Conservation (phyloP, 192 early-diverging fungal species). For the Dimargaris cristalligena region DNA sequence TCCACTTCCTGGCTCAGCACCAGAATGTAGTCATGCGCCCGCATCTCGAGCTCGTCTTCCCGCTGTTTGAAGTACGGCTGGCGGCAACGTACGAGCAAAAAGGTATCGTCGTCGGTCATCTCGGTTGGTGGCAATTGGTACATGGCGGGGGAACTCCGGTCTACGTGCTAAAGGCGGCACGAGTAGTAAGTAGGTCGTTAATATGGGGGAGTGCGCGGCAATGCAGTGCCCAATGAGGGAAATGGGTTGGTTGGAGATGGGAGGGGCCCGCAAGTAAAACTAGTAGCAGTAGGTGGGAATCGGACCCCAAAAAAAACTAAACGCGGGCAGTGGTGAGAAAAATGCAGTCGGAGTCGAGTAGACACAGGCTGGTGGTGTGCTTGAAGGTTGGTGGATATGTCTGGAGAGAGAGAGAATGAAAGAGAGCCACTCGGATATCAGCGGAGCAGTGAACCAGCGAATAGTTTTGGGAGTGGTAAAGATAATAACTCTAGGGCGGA, state of each 20-base stretch:
- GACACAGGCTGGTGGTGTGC: too few relatives aligned
- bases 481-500: too few relatives aligned
- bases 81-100: background rate
- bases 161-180: background rate
- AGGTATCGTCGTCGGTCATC: background rate
- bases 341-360: too few relatives aligned
- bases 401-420: too few relatives aligned
- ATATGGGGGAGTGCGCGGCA: background rate
- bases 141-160: background rate
- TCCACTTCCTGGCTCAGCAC: conserved; percentile 5
- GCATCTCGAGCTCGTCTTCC: background rate
- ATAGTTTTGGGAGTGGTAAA: too few relatives aligned
- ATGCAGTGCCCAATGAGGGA: background rate
- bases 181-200: background rate
- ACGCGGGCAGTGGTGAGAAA: too few relatives aligned
- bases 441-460: too few relatives aligned
- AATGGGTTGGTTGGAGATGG: background rate
- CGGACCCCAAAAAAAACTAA: too few relatives aligned
- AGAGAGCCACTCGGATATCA: too few relatives aligned
- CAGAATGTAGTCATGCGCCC: background rate
- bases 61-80: background rate
- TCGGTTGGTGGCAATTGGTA: background rate
- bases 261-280: background rate
- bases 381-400: too few relatives aligned
- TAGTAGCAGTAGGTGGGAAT: background rate